A percentile compares a stretch with the other conserved stretches of the same genome.
phyloP scores from a whole-genome alignment of 495 filamentous ascomycete genomes.

The Neurospora sp. region DNA sequence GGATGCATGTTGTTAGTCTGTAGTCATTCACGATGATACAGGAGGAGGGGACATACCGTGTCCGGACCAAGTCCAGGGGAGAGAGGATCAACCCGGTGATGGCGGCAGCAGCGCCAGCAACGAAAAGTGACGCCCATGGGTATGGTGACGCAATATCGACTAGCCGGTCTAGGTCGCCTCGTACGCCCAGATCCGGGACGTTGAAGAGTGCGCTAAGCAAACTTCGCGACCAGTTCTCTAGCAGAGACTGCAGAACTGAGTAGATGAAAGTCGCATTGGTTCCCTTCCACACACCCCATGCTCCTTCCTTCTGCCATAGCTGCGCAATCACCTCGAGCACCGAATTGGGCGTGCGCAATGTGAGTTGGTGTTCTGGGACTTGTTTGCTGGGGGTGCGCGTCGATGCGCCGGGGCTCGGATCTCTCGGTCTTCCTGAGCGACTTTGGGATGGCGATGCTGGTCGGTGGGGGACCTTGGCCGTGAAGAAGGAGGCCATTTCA shows the following conservation, averaged over 20 bases:
- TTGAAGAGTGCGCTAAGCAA: slow-evolving; percentile 75
- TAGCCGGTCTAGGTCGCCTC: slow-evolving; percentile 38
- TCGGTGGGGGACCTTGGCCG: slow-evolving; percentile 33
- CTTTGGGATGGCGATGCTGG: slow-evolving; percentile 46
- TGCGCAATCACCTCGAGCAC: slow-evolving; percentile 70
- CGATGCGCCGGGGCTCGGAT: slow-evolving; percentile 21
- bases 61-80: slow-evolving; percentile 83
- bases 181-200: slow-evolving; percentile 65
- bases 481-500: slow-evolving; percentile 79
- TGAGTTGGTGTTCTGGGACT: slow-evolving; percentile 49
- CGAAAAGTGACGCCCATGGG: slow-evolving; percentile 60
- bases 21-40: not conserved
- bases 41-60: slow-evolving; percentile 40
- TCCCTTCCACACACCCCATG: slow-evolving; percentile 90
- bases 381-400: slow-evolving; percentile 15
- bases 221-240: slow-evolving; percentile 78
- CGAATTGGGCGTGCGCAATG: slow-evolving; percentile 58
- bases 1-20: slow-evolving; percentile 7
- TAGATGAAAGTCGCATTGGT: slow-evolving; percentile 87
- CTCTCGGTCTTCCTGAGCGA: slow-evolving; percentile 22
- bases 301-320: slow-evolving; percentile 81
- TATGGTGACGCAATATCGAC: slow-evolving; percentile 59
- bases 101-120: slow-evolving; percentile 76
- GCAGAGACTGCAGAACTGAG: slow-evolving; percentile 68
- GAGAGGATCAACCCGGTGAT: slow-evolving; percentile 69